These are phyloP conservation scores for Scytalidium sp. DNA, from an alignment of 2,329 filamentous ascomycete genomes.

Conservation along the genomic window DNA sequence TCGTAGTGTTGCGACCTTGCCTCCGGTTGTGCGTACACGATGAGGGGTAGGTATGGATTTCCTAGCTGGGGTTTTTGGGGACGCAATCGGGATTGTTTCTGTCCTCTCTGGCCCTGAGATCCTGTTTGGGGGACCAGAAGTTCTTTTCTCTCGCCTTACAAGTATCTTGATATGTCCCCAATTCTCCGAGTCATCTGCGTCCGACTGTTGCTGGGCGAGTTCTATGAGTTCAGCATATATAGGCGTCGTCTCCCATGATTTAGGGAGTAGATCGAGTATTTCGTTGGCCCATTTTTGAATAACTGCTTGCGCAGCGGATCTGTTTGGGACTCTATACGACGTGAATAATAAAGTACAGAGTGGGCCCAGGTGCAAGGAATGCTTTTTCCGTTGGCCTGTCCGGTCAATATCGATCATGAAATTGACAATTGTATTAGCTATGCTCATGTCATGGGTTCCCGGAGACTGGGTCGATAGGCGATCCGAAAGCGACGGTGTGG, in stretches of 20 bases:
- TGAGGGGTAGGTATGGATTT: neutral
- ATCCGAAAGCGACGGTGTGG: neutral
- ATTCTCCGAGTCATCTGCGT: neutral
- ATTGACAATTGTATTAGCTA: neutral
- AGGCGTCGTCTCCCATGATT: neutral
- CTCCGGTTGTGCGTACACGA: neutral
- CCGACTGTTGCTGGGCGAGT: neutral
- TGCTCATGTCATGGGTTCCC: neutral
- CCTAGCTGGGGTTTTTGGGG: neutral
- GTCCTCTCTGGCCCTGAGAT: neutral
- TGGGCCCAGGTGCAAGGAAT: neutral
- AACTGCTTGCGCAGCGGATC: neutral
- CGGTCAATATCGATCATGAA: slow-evolving; percentile 3
- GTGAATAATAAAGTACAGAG: neutral
- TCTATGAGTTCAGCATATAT: neutral
- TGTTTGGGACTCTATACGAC: neutral
- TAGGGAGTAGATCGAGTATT: neutral
- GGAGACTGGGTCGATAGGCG: neutral
- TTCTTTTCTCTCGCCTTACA: neutral
- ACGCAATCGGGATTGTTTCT: neutral
- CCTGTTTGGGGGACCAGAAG: neutral
- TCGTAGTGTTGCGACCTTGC: slow-evolving; percentile 2
- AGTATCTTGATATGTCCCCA: neutral
- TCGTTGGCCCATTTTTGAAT: neutral
- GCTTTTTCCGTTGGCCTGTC: neutral